Conservation (phyloP, 345 rosid species). For the Murraya koenigii region DNA sequence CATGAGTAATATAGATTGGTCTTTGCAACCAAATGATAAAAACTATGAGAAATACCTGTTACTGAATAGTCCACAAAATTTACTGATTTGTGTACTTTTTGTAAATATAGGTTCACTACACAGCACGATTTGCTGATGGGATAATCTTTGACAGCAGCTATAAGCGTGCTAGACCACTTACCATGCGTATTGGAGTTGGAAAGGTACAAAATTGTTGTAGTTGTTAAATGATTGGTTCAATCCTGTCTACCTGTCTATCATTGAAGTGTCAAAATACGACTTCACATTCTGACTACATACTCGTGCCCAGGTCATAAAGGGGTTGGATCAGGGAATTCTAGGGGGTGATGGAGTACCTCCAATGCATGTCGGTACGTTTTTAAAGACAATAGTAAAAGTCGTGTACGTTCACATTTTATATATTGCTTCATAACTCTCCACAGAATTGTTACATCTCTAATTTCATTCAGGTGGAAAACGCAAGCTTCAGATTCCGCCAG, state of each 20-base stretch:
- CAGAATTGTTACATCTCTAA: not conserved
- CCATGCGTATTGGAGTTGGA: conserved; percentile 93
- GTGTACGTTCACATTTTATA: not conserved
- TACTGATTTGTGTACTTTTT: not conserved
- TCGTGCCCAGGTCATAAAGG: conserved; percentile 63
- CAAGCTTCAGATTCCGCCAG: conserved; percentile 84
- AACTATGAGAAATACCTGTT: not conserved
- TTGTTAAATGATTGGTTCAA: not conserved
- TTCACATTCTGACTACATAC: not conserved
- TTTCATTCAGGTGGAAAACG: conserved; percentile 68
- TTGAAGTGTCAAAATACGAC: not conserved
- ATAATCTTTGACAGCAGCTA: conserved; percentile 90
- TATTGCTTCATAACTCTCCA: not conserved
- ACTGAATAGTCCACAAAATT: not conserved
- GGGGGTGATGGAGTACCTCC: conserved; percentile 96
- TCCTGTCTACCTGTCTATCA: not conserved
- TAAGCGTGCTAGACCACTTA: conserved; percentile 87
- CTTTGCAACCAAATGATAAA: not conserved
- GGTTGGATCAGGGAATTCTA: conserved; percentile 88
- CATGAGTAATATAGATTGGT: not conserved
- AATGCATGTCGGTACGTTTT: conserved; percentile 68
- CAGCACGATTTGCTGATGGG: conserved; percentile 92
- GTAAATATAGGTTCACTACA: conserved; percentile 62
- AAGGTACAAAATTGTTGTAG: conserved; percentile 42
- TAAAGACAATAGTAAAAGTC: not conserved